Evolutionary conservation across 768 basidiomycete species (phyloP), one percentile per base, ranked within the genome.

Genomic region (Trametes elegans): DNA sequence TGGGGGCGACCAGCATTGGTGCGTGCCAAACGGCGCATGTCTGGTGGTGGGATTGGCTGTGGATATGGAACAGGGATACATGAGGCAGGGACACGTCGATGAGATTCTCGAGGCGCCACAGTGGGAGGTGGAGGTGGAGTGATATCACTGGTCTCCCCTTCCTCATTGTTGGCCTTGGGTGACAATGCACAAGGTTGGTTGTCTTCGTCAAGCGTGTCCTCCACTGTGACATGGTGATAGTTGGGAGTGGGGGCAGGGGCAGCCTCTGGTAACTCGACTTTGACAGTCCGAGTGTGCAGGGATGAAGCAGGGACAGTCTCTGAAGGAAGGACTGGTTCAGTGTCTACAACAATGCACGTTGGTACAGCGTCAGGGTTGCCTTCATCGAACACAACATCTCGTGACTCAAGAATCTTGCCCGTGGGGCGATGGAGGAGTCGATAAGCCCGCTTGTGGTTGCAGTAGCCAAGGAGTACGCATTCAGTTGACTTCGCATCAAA

Each of bases 381-480:
- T 49, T 64, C 45, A 13, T 58, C 50, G 39, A 63, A 63, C 4
- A 55, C 27, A 26, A 61, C 40, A 11, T 62, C 53, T 1, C 40
- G 52, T 0, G 53, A 64, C 7, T 49, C 47, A 6, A 55, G 18
- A 6, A 53, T 36, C 0, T 46, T 14, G 1, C 53, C 50, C 13
- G 34, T 40, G 0, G 48, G 44, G 3, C 40, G 57, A 32, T 61
- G 56, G 0, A 53, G 28, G 1, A 58, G 40, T 6, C 32, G 26
- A 24, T 57, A 66, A 10, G 64, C 57, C 11, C 47, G 55, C 3
- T 41, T 27, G 19, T 61, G 36, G 13, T 50, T 21, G 0, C 39
- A 51, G 29, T 49, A 55, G 2, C 64, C 61, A 18, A 65, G 27
- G 51, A 62, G 59, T 0, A 42, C 60, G 53, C 58, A 63, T 19